phyloP scores from a whole-genome alignment of 2,329 filamentous ascomycete species.

The Chaetoscypha palmicola region DNA sequence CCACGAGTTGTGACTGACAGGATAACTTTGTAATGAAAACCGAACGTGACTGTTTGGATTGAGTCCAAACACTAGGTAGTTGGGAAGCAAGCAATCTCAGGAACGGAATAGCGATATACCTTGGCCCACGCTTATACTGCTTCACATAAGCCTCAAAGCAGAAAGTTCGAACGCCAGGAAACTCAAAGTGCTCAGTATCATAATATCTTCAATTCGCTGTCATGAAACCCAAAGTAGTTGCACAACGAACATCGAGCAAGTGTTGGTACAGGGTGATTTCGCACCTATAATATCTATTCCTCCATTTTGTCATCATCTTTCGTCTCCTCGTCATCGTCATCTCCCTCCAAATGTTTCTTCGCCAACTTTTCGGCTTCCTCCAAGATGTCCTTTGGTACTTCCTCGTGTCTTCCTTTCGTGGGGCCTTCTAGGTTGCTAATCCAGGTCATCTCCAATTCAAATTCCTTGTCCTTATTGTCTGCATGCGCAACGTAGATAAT shows the following conservation, averaged over 20 bases:
- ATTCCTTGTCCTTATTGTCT: slow-evolving; percentile 99
- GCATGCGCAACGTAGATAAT: slow-evolving; percentile 98
- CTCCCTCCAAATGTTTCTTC: slow-evolving; percentile 80
- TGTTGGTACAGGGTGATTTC: slow-evolving; percentile 28
- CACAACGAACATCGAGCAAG: slow-evolving; percentile 14
- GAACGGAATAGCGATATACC: no score
- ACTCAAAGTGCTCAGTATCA: no score
- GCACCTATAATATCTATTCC: slow-evolving; percentile 49
- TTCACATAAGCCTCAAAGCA: no score
- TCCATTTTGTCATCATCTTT: slow-evolving; percentile 71
- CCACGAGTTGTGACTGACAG: no score
- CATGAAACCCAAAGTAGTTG: slow-evolving; percentile 5
- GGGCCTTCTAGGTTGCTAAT: slow-evolving; percentile 78
- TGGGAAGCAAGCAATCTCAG: no score
- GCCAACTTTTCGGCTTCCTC: slow-evolving; percentile 92
- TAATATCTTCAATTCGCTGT: slow-evolving; percentile 1
- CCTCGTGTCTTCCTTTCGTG: slow-evolving; percentile 86
- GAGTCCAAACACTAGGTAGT: no score
- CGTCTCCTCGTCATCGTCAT: slow-evolving; percentile 71
- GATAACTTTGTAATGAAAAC: no score
- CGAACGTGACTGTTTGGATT: no score
- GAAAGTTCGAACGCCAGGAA: no score
- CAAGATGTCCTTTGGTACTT: slow-evolving; percentile 82
- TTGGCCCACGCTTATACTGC: no score
- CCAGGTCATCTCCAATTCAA: slow-evolving; percentile 99